Evolutionary conservation across 129 eudicot genomes (phyloP).

Genomic region (Escallonia herrerae): DNA sequence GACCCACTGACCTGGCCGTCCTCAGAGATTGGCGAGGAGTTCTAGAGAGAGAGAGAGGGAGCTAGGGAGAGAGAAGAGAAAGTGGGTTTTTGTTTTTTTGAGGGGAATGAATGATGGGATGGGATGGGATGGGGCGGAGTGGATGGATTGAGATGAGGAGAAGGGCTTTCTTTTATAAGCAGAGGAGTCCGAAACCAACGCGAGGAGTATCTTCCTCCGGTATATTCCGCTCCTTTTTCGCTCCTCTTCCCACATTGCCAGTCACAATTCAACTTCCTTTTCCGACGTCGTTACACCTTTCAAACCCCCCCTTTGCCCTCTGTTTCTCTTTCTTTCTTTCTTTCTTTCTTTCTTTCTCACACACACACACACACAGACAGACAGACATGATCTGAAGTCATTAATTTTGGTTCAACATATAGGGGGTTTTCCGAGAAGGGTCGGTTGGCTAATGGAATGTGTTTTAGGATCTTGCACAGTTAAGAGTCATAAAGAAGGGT

Average conservation of each 20-base stretch:
- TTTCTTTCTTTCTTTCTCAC: neutral
- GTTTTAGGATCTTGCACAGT: no score
- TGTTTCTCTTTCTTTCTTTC: neutral
- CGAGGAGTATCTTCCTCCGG: neutral
- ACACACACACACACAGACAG: no score
- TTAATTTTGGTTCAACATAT: no score
- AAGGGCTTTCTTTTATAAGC: neutral
- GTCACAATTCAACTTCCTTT: neutral
- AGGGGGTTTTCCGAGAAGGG: no score
- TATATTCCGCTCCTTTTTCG: neutral
- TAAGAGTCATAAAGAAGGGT: no score
- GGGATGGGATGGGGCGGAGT: neutral
- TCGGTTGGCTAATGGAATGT: no score
- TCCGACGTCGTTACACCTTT: neutral
- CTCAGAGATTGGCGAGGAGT: neutral
- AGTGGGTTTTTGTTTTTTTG: no score
- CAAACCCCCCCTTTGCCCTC: neutral
- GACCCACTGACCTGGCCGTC: no score
- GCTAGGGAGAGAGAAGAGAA: neutral
- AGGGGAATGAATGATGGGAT: neutral
- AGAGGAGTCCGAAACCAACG: neutral
- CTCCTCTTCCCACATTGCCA: neutral
- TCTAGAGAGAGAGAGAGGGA: neutral
- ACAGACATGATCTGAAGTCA: no score
- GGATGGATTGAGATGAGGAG: neutral